Conservation (phyloP, 371 early-diverging fungal genomes). For the Rhizoclosmatium hyalinum region DNA sequence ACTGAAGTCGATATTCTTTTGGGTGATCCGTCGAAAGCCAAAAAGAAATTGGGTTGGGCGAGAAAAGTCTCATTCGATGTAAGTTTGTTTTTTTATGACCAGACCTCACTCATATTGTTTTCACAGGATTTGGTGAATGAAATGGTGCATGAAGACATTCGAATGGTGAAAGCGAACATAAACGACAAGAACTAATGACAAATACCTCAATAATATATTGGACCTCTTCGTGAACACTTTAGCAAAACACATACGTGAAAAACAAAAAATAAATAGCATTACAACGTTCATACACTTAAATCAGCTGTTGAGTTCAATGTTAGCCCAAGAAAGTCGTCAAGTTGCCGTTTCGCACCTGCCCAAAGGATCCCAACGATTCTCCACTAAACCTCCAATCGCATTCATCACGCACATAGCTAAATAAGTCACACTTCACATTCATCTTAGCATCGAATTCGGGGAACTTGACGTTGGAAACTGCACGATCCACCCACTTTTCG, state of each 20-base stretch:
- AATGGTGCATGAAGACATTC: conserved; percentile 40
- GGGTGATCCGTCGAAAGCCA: conserved; percentile 82
- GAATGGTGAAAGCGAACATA: conserved; percentile 26
- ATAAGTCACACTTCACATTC: neutral
- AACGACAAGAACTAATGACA: conserved; percentile 5
- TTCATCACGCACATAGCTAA: no score
- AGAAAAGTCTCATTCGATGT: conserved; percentile 74
- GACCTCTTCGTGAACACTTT: neutral
- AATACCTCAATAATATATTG: neutral
- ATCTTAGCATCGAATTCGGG: no score
- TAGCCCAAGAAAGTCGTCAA: neutral
- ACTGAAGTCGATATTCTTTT: conserved; percentile 84
- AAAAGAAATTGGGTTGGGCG: conserved; percentile 73
- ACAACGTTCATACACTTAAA: neutral
- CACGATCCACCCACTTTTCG: no score
- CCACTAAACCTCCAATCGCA: no score
- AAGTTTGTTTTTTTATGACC: neutral
- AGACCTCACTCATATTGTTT: neutral
- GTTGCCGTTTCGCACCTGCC: neutral
- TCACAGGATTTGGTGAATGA: conserved; percentile 34
- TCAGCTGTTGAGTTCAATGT: neutral
- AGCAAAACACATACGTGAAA: neutral
- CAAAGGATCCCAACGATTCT: neutral
- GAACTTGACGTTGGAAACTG: no score
- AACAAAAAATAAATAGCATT: neutral